phyloP scores from a whole-genome alignment of 2,329 filamentous ascomycete genomes.

The Coniella lustricola region DNA sequence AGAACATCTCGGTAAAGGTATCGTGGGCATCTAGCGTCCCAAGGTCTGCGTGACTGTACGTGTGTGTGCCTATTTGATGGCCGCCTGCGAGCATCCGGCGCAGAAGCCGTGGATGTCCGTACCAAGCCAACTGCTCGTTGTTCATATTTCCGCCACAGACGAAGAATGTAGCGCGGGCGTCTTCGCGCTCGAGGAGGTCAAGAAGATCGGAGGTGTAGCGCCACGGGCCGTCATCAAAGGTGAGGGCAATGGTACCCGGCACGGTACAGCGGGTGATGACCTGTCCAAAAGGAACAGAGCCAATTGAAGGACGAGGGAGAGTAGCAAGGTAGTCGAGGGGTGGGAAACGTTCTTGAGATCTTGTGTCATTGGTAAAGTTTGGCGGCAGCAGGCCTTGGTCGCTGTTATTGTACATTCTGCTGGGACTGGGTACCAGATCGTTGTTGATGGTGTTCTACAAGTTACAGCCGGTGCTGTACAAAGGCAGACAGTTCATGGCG shows the following conservation, averaged over 20 bases:
- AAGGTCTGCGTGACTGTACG: constrained; percentile 39
- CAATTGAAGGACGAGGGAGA: constrained; percentile 45
- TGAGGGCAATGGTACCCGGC: constrained; percentile 56
- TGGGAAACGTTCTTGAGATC: background rate
- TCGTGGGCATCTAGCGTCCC: constrained; percentile 27
- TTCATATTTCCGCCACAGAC: constrained; percentile 47
- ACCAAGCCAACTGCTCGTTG: constrained; percentile 9
- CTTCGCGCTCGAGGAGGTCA: constrained; percentile 50
- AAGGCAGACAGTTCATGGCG: background rate
- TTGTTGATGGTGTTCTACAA: constrained; percentile 2
- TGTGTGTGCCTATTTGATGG: constrained; percentile 43
- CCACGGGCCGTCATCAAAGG: constrained; percentile 61
- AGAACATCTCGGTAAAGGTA: constrained; percentile 33
- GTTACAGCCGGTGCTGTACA: constrained; percentile 9
- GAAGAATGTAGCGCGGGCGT: constrained; percentile 62
- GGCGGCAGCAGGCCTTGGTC: background rate
- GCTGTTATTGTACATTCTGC: background rate
- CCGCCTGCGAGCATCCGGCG: constrained; percentile 36
- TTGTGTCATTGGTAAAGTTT: background rate
- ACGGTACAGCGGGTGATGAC: constrained; percentile 50
- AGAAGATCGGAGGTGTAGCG: constrained; percentile 55
- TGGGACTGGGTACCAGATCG: background rate
- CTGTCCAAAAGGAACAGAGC: constrained; percentile 47
- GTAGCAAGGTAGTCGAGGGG: constrained; percentile 20
- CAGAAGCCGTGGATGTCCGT: constrained; percentile 24